These are phyloP conservation scores for Candida hungchunana DNA, from an alignment of 805 yeast species.

Conservation along the genomic window DNA sequence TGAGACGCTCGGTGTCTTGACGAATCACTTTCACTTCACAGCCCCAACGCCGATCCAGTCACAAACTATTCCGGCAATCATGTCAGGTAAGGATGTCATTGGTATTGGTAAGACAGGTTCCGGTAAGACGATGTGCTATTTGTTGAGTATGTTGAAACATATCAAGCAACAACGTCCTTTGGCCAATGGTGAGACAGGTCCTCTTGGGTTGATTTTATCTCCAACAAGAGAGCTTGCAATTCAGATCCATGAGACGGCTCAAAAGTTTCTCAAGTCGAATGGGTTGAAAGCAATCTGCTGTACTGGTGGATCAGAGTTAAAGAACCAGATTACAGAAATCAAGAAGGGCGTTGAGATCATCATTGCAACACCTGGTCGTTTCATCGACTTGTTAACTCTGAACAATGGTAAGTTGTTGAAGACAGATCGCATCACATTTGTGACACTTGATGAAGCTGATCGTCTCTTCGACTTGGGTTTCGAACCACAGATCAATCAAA, in stretches of 20 bases:
- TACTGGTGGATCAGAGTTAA: constrained; percentile 86
- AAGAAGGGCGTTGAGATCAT: constrained; percentile 76
- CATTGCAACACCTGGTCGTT: constrained; percentile 93
- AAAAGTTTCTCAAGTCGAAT: constrained; percentile 49
- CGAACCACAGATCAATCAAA: constrained; percentile 89
- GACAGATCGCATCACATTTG: constrained; percentile 64
- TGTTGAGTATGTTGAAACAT: constrained; percentile 81
- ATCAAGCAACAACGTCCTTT: constrained; percentile 66
- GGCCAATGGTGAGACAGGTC: constrained; percentile 53
- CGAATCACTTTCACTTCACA: constrained; percentile 44
- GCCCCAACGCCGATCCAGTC: constrained; percentile 86
- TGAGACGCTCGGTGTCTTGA: constrained; percentile 48
- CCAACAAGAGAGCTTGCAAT: constrained; percentile 92
- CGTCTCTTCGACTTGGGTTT: constrained; percentile 96
- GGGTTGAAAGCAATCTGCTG: constrained; percentile 65
- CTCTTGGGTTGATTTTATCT: constrained; percentile 72
- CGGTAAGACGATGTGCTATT: constrained; percentile 88
- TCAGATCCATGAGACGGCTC: constrained; percentile 71
- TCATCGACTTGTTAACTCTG: constrained; percentile 82
- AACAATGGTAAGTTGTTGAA: constrained; percentile 71
- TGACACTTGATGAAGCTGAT: constrained; percentile 96
- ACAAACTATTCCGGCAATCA: constrained; percentile 84
- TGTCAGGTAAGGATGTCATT: constrained; percentile 86
- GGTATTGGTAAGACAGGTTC: constrained; percentile 97
- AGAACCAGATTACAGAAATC: constrained; percentile 73